Percentiles rank a stretch among this genome's conserved stretches.
phyloP scores from a whole-genome alignment of 805 yeast species.

The Lipomyces orientalis region DNA sequence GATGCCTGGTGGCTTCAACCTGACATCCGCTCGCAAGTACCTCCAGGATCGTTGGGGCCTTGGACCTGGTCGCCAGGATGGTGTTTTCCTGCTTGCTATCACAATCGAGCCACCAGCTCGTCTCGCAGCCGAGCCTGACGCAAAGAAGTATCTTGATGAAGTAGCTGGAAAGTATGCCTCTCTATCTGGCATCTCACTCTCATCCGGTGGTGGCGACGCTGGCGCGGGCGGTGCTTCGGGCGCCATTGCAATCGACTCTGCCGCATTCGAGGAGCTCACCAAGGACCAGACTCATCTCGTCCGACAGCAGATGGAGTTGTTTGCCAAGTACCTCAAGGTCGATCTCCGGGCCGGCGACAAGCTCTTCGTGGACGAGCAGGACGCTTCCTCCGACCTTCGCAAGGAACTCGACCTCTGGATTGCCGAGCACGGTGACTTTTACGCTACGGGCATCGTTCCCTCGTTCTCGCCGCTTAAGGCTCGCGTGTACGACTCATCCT shows the following conservation, averaged over 20 bases:
- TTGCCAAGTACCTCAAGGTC: constrained; percentile 92
- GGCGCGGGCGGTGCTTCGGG: constrained; percentile 59
- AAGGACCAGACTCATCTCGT: constrained; percentile 74
- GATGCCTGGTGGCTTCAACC: constrained; percentile 99
- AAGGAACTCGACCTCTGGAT: constrained; percentile 90
- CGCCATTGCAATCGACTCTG: constrained; percentile 90
- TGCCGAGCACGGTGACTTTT: constrained; percentile 90
- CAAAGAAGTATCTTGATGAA: constrained; percentile 84
- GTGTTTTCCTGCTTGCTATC: constrained; percentile 80
- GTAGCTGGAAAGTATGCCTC: constrained; percentile 86
- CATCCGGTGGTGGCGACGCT: constrained; percentile 66
- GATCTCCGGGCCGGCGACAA: constrained; percentile 92
- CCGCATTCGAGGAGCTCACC: constrained; percentile 85
- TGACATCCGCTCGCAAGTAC: constrained; percentile 89
- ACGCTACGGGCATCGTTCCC: constrained; percentile 89
- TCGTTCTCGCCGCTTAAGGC: constrained; percentile 91
- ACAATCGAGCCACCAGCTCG: constrained; percentile 91
- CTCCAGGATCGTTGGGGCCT: constrained; percentile 92
- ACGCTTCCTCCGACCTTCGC: constrained; percentile 82
- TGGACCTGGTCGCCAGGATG: constrained; percentile 92
- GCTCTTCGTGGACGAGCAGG: constrained; percentile 79
- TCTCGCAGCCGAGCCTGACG: constrained; percentile 84
- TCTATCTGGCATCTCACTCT: constrained; percentile 74
- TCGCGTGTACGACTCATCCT: constrained; percentile 93
- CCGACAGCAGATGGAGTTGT: constrained; percentile 82